phyloP scores from a whole-genome alignment of 2,329 filamentous ascomycete species.

The Diatrype stigma region DNA sequence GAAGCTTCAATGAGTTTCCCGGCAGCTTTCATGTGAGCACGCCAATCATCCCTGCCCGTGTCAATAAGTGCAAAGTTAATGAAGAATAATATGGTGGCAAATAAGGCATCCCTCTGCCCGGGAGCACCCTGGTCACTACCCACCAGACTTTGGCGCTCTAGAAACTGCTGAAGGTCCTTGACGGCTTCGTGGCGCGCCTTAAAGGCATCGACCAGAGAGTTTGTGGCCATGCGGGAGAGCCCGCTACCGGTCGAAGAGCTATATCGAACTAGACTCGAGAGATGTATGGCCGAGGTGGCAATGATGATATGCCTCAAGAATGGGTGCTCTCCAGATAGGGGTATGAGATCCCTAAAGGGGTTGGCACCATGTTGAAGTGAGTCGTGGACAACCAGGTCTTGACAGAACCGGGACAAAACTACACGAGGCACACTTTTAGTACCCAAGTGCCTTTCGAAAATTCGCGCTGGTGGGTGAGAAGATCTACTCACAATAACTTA shows the following conservation, averaged over 20 bases:
- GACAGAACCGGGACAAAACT: constrained; percentile 39
- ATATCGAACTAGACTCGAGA: constrained; percentile 39
- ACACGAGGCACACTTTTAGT: constrained; percentile 2
- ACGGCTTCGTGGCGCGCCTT: constrained; percentile 44
- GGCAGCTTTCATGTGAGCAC: constrained; percentile 42
- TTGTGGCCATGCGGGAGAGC: constrained; percentile 17
- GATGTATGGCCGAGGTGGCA: constrained; percentile 46
- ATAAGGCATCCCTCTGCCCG: constrained; percentile 40
- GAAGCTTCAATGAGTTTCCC: constrained; percentile 31
- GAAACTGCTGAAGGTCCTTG: constrained; percentile 35
- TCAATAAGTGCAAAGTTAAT: constrained; percentile 50
- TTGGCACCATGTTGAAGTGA: constrained; percentile 35
- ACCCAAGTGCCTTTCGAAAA: neutral
- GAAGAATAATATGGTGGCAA: constrained; percentile 47
- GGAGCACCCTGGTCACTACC: constrained; percentile 26
- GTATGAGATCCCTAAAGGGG: constrained; percentile 45
- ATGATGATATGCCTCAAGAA: constrained; percentile 45
- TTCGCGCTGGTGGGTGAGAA: neutral
- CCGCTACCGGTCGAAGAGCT: constrained; percentile 21
- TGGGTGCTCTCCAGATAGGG: constrained; percentile 40
- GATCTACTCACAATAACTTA: constrained; percentile 45
- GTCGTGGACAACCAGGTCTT: constrained; percentile 50
- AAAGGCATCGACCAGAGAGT: constrained; percentile 43
- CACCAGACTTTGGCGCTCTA: constrained; percentile 22
- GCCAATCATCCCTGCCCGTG: constrained; percentile 41